A percentile compares a stretch with the other conserved stretches of the same genome.
Evolutionary conservation across 306 rosid species (phyloP).

Genomic region (Rubus parviflorus): DNA sequence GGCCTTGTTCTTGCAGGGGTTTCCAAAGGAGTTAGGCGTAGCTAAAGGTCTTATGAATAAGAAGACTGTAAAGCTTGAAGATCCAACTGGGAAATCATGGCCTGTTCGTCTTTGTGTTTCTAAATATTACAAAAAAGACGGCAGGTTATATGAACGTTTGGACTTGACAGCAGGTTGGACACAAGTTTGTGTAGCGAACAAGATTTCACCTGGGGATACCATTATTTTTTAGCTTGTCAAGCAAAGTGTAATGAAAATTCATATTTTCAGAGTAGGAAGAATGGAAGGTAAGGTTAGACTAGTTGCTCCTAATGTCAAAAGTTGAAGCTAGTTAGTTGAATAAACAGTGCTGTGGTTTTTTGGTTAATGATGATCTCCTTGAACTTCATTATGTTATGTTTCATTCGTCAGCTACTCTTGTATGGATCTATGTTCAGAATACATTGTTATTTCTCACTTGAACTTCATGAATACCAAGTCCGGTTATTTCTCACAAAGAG

Average conservation of each 20-base stretch:
- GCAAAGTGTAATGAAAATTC: background rate
- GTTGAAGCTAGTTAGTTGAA: background rate
- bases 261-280: background rate
- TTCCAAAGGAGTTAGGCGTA: background rate
- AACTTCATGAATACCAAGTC: no score
- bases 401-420: background rate
- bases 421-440: background rate
- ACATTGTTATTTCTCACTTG: no score
- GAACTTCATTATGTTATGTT: background rate
- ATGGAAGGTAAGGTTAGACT: background rate
- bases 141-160: background rate
- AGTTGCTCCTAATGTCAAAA: background rate
- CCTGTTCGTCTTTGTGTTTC: background rate
- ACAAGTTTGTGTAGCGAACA: background rate
- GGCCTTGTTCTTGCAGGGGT: background rate
- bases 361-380: background rate
- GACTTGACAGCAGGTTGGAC: background rate
- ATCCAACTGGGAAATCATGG: background rate
- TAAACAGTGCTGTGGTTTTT: background rate
- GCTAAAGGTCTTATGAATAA: background rate
- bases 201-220: background rate
- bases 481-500: no score
- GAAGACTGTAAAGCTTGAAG: background rate
- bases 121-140: background rate
- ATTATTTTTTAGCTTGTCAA: slow-evolving; percentile 2